These are phyloP conservation scores for Aspergillus sergii DNA, from an alignment of 2,329 filamentous ascomycete species.

Conservation along the genomic window DNA sequence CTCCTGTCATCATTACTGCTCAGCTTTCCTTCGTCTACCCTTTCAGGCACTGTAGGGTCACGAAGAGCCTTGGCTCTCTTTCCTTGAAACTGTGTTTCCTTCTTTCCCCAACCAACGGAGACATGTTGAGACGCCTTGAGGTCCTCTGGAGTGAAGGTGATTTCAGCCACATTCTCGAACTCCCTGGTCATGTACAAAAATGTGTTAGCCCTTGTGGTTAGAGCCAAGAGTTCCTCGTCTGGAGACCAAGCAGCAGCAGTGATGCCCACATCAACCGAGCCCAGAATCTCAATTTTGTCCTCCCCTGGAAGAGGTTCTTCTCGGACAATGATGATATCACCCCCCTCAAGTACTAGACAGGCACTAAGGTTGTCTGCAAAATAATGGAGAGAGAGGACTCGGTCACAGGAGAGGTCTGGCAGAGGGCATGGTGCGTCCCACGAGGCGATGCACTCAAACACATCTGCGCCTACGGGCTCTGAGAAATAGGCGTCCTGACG, in stretches of 20 bases:
- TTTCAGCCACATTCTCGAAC: conserved; percentile 81
- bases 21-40: conserved; percentile 78
- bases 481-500: conserved; percentile 40
- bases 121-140: conserved; percentile 89
- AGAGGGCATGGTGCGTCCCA: conserved; percentile 87
- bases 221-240: conserved; percentile 85
- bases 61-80: conserved; percentile 82
- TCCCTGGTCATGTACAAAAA: conserved; percentile 89
- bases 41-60: conserved; percentile 93
- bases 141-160: conserved; percentile 72
- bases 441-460: conserved; percentile 65
- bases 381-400: conserved; percentile 77
- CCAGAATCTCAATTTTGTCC: conserved; percentile 90
- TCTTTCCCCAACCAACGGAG: conserved; percentile 97
- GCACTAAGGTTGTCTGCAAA: conserved; percentile 77
- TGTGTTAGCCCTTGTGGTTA: conserved; percentile 77
- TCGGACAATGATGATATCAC: conserved; percentile 84
- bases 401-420: conserved; percentile 74
- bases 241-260: conserved; percentile 89
- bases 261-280: conserved; percentile 90
- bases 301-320: conserved; percentile 68
- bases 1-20: conserved; percentile 73
- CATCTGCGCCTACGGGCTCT: conserved; percentile 42
- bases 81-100: conserved; percentile 96
- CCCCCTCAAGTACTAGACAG: conserved; percentile 83